phyloP scores from a whole-genome alignment of 1,139 yeast species.

The Pichia cactophila region DNA sequence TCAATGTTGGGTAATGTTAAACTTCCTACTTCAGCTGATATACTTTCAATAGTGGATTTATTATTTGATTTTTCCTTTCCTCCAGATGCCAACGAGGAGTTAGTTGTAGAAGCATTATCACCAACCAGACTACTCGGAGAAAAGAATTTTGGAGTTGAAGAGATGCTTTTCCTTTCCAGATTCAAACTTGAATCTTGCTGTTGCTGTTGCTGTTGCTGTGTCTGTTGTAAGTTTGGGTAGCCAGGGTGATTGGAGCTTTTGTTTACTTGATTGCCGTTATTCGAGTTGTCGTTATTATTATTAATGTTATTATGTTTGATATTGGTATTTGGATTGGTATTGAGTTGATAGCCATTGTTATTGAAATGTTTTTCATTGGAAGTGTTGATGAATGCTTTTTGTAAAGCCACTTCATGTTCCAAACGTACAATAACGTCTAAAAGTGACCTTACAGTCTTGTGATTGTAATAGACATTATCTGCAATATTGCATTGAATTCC shows the following conservation, averaged over 20 bases:
- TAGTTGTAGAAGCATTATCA: not conserved
- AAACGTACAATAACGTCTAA: slow-evolving; percentile 7
- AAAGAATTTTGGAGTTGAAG: not conserved
- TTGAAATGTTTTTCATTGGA: not conserved
- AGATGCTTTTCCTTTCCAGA: not conserved
- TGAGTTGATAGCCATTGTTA: not conserved
- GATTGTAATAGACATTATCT: slow-evolving; percentile 19
- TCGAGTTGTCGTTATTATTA: not conserved
- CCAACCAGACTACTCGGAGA: not conserved
- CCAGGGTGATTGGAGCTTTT: not conserved
- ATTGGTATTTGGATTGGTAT: not conserved
- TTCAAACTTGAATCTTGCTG: not conserved
- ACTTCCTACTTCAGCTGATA: slow-evolving; percentile 23
- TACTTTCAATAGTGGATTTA: slow-evolving; percentile 17
- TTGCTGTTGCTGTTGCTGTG: not conserved
- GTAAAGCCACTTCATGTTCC: slow-evolving; percentile 7
- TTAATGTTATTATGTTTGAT: not conserved
- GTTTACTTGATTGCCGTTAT: not conserved
- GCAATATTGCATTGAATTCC: slow-evolving; percentile 16
- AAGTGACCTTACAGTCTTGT: slow-evolving; percentile 18
- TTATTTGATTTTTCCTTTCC: not conserved
- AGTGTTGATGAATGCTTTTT: not conserved
- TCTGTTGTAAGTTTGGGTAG: not conserved
- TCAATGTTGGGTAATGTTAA: slow-evolving; percentile 15
- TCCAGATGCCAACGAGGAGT: not conserved